phyloP scores from a whole-genome alignment of 495 filamentous ascomycete species.

The Hypomontagnella submonticulosa region DNA sequence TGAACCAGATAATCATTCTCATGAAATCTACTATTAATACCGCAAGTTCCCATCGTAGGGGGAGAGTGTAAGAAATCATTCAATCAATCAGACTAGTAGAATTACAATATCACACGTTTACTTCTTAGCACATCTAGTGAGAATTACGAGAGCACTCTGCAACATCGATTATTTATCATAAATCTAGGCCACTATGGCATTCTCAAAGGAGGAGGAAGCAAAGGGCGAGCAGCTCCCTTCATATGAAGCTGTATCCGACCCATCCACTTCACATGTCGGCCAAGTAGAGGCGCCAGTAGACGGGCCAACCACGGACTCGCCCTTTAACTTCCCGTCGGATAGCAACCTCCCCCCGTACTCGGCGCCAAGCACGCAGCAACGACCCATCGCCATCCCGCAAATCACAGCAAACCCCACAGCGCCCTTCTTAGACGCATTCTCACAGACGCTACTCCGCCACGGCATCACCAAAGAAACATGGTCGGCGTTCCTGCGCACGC shows the following conservation, averaged over 20 bases:
- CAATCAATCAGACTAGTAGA: not conserved
- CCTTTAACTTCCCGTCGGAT: slow-evolving; percentile 48
- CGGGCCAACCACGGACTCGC: slow-evolving; percentile 38
- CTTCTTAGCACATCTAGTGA: not conserved
- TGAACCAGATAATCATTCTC: no score
- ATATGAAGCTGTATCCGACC: slow-evolving; percentile 21
- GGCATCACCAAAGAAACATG: slow-evolving; percentile 44
- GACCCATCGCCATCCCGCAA: slow-evolving; percentile 49
- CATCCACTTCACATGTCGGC: slow-evolving; percentile 7
- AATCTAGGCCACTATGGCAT: slow-evolving; percentile 14
- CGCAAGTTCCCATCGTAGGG: not conserved
- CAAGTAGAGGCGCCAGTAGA: not conserved
- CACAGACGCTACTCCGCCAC: slow-evolving; percentile 35
- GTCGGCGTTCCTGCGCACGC: slow-evolving; percentile 44
- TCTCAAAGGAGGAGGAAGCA: slow-evolving; percentile 32
- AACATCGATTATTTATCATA: no score
- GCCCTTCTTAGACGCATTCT: slow-evolving; percentile 45
- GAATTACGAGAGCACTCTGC: no score
- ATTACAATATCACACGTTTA: not conserved
- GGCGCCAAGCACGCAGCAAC: slow-evolving; percentile 7
- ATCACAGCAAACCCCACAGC: slow-evolving; percentile 30
- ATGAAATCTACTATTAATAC: slow-evolving; percentile 16
- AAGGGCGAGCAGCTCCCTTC: slow-evolving; percentile 24
- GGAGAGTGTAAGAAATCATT: not conserved
- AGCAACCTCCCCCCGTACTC: slow-evolving; percentile 23